phyloP scores from a whole-genome alignment of 1,284 basidiomycete species.

The Ganoderma leucocontextum region DNA sequence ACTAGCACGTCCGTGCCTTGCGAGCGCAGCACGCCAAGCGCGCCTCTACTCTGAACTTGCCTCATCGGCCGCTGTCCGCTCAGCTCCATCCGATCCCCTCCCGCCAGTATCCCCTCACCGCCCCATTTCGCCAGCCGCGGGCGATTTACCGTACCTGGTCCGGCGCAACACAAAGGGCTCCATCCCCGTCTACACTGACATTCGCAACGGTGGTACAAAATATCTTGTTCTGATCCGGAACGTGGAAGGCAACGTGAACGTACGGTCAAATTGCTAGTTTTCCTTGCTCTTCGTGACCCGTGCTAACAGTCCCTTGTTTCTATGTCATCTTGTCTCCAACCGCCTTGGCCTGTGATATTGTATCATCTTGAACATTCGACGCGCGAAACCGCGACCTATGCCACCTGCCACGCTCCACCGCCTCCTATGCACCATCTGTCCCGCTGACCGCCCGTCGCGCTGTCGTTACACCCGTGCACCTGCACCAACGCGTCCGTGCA shows the following conservation, averaged over 20 bases:
- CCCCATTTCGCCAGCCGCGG: conserved; percentile 18
- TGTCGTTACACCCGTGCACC: neutral
- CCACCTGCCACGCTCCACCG: conserved; percentile 1
- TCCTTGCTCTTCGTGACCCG: conserved; percentile 14
- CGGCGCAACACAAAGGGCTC: conserved; percentile 69
- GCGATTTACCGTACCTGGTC: conserved; percentile 60
- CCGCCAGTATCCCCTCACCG: conserved; percentile 7
- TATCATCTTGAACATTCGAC: neutral
- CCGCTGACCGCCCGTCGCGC: neutral
- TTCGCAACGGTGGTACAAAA: conserved; percentile 68
- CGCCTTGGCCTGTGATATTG: conserved; percentile 3
- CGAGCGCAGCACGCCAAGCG: conserved; percentile 17
- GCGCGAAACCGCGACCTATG: neutral
- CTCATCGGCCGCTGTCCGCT: conserved; percentile 7
- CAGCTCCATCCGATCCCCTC: conserved; percentile 20
- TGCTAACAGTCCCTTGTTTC: conserved; percentile 17
- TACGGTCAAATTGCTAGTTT: conserved; percentile 36
- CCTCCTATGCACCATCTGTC: conserved; percentile 1
- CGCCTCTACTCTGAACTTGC: conserved; percentile 26
- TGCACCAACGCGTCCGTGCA: conserved; percentile 15
- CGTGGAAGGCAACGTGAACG: conserved; percentile 54
- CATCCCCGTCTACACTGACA: conserved; percentile 77
- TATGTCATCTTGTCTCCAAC: neutral
- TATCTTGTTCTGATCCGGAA: conserved; percentile 58
- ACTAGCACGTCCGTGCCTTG: conserved; percentile 22